Conservation (phyloP, 2,329 filamentous ascomycete species). For the Xylaria sp. region DNA sequence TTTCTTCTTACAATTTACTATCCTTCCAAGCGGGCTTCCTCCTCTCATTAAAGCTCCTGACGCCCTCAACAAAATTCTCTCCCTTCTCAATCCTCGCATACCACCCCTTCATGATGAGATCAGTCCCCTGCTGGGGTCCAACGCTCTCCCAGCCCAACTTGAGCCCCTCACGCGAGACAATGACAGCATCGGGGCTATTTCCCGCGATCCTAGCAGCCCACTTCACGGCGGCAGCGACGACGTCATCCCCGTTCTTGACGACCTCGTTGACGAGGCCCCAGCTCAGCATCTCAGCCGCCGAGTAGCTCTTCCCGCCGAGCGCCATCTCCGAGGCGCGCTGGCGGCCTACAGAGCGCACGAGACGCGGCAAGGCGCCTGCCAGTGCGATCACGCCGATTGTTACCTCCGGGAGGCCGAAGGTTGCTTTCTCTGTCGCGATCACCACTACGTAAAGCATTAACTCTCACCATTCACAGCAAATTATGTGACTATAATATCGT, state of each 20-base stretch:
- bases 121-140: slow-evolving; percentile 71
- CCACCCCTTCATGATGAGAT: slow-evolving; percentile 66
- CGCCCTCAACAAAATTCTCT: slow-evolving; percentile 79
- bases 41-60: slow-evolving; percentile 81
- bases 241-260: slow-evolving; percentile 56
- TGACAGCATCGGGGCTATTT: slow-evolving; percentile 79
- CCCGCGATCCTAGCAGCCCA: slow-evolving; percentile 70
- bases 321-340: slow-evolving; percentile 79
- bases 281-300: slow-evolving; percentile 66
- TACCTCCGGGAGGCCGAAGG: slow-evolving; percentile 78
- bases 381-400: slow-evolving; percentile 76
- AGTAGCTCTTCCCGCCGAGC: slow-evolving; percentile 69
- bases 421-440: slow-evolving; percentile 67
- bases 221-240: slow-evolving; percentile 68
- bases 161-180: slow-evolving; percentile 78
- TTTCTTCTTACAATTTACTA: slow-evolving; percentile 63
- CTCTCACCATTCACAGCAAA: background rate
- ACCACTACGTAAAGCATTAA: slow-evolving; percentile 57
- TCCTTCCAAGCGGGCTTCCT: slow-evolving; percentile 74
- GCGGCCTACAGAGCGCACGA: slow-evolving; percentile 72
- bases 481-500: background rate
- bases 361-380: slow-evolving; percentile 75
- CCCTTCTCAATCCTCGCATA: slow-evolving; percentile 70
- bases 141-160: slow-evolving; percentile 78
- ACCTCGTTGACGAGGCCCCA: slow-evolving; percentile 80